These are phyloP conservation scores for Hygrophoropsis aurantiaca DNA, from an alignment of 768 basidiomycete genomes.

Conservation along the genomic window DNA sequence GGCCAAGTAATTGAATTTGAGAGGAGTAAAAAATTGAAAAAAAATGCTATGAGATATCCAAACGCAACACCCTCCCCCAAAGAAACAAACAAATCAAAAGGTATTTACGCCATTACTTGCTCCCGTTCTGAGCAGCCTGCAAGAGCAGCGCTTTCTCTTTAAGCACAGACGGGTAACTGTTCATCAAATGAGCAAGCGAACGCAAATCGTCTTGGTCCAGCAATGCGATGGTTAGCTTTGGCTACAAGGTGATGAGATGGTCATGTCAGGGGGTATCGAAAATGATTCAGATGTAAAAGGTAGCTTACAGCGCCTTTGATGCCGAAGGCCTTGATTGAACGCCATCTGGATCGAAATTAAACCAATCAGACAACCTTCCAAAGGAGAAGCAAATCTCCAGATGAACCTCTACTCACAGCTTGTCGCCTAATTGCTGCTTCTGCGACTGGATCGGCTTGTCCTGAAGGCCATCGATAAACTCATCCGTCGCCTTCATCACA, in stretches of 20 bases:
- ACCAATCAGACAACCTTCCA: neutral
- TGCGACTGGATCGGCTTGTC: conserved; percentile 57
- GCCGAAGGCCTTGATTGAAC: conserved; percentile 70
- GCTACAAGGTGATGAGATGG: conserved; percentile 37
- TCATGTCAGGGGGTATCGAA: conserved; percentile 1
- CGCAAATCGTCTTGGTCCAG: conserved; percentile 85
- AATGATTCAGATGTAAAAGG: neutral
- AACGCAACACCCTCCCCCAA: neutral
- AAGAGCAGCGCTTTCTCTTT: conserved; percentile 67
- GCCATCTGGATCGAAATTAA: conserved; percentile 38
- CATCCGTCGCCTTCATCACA: conserved; percentile 67
- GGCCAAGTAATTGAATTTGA: too few species aligned
- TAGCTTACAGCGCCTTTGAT: conserved; percentile 73
- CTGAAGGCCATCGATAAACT: conserved; percentile 64
- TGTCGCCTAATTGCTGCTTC: conserved; percentile 82
- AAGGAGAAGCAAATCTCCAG: conserved; percentile 7
- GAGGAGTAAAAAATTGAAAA: neutral
- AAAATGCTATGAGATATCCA: neutral
- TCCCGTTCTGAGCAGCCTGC: conserved; percentile 24
- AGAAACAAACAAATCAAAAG: neutral
- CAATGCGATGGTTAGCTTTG: conserved; percentile 81
- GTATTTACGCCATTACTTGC: conserved; percentile 12
- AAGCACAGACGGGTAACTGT: conserved; percentile 78
- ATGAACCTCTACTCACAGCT: conserved; percentile 63
- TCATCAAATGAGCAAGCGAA: conserved; percentile 81